A percentile compares a stretch with the other conserved stretches of the same genome.
phyloP scores from a whole-genome alignment of 768 basidiomycete genomes.

The Russula brevipes region DNA sequence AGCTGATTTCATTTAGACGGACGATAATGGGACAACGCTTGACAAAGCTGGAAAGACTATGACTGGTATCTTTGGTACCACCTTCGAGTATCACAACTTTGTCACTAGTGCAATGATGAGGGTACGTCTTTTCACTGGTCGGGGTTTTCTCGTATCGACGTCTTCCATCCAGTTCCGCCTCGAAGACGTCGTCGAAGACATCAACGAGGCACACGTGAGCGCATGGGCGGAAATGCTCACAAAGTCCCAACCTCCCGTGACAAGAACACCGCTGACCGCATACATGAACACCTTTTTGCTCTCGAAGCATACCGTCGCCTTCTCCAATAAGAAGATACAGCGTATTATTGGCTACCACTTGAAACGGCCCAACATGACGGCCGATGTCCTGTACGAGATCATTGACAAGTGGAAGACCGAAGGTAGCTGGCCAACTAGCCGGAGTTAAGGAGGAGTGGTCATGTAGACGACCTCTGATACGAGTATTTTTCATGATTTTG shows the following conservation, averaged over 20 bases:
- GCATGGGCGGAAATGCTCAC: slow-evolving; percentile 80
- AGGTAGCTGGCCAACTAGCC: slow-evolving; percentile 42
- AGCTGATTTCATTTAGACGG: slow-evolving; percentile 44
- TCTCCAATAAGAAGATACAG: slow-evolving; percentile 70
- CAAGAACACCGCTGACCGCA: slow-evolving; percentile 65
- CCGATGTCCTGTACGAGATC: slow-evolving; percentile 58
- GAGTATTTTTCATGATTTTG: slow-evolving; percentile 21
- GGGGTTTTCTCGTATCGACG: slow-evolving; percentile 4
- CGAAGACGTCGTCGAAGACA: slow-evolving; percentile 72
- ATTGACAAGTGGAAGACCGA: slow-evolving; percentile 80
- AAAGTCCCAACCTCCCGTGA: slow-evolving; percentile 63
- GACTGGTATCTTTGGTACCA: slow-evolving; percentile 69
- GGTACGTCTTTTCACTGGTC: slow-evolving; percentile 35
- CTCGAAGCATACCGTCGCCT: slow-evolving; percentile 62
- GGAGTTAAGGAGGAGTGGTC: slow-evolving; percentile 5
- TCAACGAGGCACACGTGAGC: slow-evolving; percentile 78
- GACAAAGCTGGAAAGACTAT: slow-evolving; percentile 60
- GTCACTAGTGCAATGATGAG: slow-evolving; percentile 63
- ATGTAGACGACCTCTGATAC: slow-evolving; percentile 10
- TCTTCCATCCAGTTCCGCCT: slow-evolving; percentile 45
- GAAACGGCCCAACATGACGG: slow-evolving; percentile 55
- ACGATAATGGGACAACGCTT: slow-evolving; percentile 69
- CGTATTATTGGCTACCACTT: slow-evolving; percentile 64
- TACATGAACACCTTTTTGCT: slow-evolving; percentile 75
- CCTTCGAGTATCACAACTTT: slow-evolving; percentile 74